phyloP scores from a whole-genome alignment of 306 rosid species.

The Carpinus viminea region DNA sequence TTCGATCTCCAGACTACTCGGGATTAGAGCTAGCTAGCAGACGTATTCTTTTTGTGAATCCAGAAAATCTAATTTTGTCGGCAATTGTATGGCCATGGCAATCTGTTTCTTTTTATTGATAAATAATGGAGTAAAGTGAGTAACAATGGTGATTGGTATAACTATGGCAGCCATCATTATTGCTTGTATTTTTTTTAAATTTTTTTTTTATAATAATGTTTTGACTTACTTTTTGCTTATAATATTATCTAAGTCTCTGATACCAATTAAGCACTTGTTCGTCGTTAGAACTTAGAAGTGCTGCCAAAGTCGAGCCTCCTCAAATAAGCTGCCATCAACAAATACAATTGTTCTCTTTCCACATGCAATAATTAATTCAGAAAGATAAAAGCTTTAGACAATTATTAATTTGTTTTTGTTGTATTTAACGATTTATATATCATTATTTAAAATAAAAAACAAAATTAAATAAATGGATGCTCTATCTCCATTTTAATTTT shows the following conservation, averaged over 20 bases:
- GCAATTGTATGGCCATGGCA: not conserved
- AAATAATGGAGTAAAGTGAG: not conserved
- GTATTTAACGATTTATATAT: too few species aligned
- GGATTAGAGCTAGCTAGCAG: too few species aligned
- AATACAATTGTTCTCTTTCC: too few species aligned
- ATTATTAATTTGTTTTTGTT: too few species aligned
- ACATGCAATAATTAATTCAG: too few species aligned
- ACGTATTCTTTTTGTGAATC: not conserved
- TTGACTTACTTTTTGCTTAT: not conserved
- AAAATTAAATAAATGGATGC: too few species aligned
- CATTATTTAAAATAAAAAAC: too few species aligned
- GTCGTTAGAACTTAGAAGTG: not conserved
- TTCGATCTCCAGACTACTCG: slow-evolving; percentile 6
- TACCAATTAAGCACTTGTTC: not conserved
- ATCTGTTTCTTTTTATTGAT: not conserved
- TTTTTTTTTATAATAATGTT: not conserved
- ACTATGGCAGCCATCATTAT: not conserved
- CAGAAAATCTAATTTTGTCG: not conserved
- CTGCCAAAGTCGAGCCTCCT: not conserved
- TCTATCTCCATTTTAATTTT: too few species aligned
- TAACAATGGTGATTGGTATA: not conserved
- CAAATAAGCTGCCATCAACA: too few species aligned
- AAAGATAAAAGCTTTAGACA: too few species aligned
- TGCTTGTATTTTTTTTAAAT: too few species aligned
- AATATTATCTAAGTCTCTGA: not conserved